These are phyloP conservation scores for Zancudomyces culisetae DNA, from an alignment of 371 early-diverging fungal species.

Conservation along the genomic window DNA sequence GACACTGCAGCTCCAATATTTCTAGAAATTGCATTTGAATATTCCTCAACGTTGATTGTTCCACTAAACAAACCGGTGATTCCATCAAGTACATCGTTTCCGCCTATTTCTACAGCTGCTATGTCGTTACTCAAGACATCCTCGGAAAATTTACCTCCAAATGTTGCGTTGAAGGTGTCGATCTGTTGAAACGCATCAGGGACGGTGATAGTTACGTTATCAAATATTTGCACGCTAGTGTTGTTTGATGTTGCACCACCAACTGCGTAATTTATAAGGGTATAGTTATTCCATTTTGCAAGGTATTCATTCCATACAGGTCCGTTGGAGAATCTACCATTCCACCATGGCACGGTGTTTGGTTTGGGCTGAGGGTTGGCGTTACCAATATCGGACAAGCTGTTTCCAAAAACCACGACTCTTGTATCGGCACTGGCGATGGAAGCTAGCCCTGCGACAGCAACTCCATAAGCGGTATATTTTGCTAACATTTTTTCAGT, in stretches of 20 bases:
- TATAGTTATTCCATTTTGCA: conserved; percentile 2
- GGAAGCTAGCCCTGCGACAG: too few relatives aligned
- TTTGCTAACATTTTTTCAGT: too few relatives aligned
- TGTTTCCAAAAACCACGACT: conserved; percentile 24
- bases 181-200: conserved; percentile 7
- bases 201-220: neutral
- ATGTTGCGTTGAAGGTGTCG: neutral
- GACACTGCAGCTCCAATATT: neutral
- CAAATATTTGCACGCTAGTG: neutral
- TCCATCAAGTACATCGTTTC: conserved; percentile 6
- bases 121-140: neutral
- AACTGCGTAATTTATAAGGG: conserved; percentile 8
- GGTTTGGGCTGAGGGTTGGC: too few relatives aligned
- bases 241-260: conserved; percentile 11
- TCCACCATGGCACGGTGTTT: conserved; percentile 13
- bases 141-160: neutral
- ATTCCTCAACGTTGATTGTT: neutral
- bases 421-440: too few relatives aligned
- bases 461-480: too few relatives aligned
- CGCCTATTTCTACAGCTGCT: conserved; percentile 8
- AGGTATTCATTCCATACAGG: conserved; percentile 11
- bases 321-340: conserved; percentile 4
- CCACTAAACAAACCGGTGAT: neutral
- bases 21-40: neutral
- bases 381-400: conserved; percentile 19